A percentile compares a stretch with the other conserved stretches of the same genome.
Conservation (phyloP, 768 basidiomycete species). For the Hemileccinum rubropunctum region DNA sequence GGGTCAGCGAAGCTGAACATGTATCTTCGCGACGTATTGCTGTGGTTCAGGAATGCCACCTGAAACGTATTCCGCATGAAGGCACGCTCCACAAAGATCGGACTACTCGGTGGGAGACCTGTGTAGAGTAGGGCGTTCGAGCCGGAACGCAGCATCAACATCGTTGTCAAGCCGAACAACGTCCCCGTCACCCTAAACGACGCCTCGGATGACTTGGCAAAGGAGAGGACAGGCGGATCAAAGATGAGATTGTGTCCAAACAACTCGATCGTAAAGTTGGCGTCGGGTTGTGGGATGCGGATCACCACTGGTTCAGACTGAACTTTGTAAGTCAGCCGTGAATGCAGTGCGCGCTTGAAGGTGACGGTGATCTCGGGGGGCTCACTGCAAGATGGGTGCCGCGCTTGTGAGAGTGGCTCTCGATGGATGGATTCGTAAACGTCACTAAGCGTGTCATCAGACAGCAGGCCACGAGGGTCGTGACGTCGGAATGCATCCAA, state of each 20-base stretch:
- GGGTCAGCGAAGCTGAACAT: constrained; percentile 92
- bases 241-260: constrained; percentile 86
- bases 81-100: constrained; percentile 80
- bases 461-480: constrained; percentile 67
- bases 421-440: constrained; percentile 75
- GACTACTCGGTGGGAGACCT: constrained; percentile 75
- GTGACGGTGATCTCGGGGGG: constrained; percentile 55
- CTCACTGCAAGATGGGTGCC: constrained; percentile 40
- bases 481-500: constrained; percentile 77
- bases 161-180: constrained; percentile 75
- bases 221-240: constrained; percentile 81
- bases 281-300: constrained; percentile 81
- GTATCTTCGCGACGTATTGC: constrained; percentile 74
- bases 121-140: constrained; percentile 80
- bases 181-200: constrained; percentile 92
- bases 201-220: constrained; percentile 72
- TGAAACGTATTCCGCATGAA: constrained; percentile 99
- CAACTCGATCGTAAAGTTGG: constrained; percentile 78
- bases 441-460: constrained; percentile 72
- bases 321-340: constrained; percentile 79
- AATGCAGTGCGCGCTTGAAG: constrained; percentile 72
- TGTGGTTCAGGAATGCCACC: constrained; percentile 73
- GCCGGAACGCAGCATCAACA: constrained; percentile 83
- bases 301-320: constrained; percentile 89
- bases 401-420: constrained; percentile 72